Base-by-base conservation (phyloP, 129 eudicot genomes). In the Arctium minus region DNA sequence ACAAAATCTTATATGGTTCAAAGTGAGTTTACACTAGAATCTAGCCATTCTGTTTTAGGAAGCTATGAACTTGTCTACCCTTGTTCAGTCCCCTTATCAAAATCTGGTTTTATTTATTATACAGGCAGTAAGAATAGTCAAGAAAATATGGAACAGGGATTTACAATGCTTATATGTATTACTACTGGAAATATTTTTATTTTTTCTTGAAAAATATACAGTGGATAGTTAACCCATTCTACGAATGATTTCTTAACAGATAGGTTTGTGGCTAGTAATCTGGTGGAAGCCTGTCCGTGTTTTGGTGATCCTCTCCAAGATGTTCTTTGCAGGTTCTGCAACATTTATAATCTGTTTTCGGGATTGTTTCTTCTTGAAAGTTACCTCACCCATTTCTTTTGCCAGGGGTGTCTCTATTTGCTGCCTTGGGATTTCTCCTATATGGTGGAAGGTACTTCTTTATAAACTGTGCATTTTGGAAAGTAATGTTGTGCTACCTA, bases 401-500 rank as follows among this genome's bases (percentile, higher is more conserved):
- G 29, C 74, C 91, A 94, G 97, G 88, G 83, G 92, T 94, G 73
- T 92, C 92, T 35, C 83, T 94, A 85, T 91, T 94, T 88, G 97
- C 97, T 36, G 96, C 98, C 42, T 80, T 94, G 74, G 97, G 94
- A 3, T 94, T 94, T 88, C 91, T 94, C 80, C 78, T 94, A 38
- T 94, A 94, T 83, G 98, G 98, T 56, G 97, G 97, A 88, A 94
- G 98, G 98, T 94, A 87, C 27, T 67, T 67, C 35, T 29, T 29
- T 67, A 22, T 29, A 18, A 18, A 67, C 65, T 56, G 1, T 12
- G 65, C 65, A 15, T 56, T 56, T n/a, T 17, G 18, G 29, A 56
- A 56, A 13, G 65, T 44, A 44, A 44, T 44, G 12, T 44, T 8
- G 12, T 12, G 12, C 50, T 44, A 37, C 40, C 2, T 37, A 44